Percentiles rank a stretch among this genome's conserved stretches.
Evolutionary conservation across 495 filamentous ascomycete genomes (phyloP).

Genomic region (Lasiosphaeris hirsuta): DNA sequence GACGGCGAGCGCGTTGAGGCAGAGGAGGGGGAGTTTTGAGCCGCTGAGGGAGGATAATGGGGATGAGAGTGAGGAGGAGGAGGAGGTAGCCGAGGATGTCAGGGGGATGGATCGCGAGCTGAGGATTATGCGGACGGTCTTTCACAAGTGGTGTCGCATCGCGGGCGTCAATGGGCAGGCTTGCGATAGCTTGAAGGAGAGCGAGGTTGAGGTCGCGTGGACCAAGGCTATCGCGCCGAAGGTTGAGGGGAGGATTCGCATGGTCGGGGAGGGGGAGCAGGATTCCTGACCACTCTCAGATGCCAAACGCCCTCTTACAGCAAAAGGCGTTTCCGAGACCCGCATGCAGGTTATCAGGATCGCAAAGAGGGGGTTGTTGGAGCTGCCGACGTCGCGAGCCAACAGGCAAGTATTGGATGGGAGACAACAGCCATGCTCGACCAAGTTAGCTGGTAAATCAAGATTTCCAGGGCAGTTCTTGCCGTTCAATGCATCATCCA

Average conservation of each 20-base stretch:
- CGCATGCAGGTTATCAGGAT: no score
- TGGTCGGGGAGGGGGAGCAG: conserved; percentile 16
- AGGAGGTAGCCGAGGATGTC: conserved; percentile 30
- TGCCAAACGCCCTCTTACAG: no score
- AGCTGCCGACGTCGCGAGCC: no score
- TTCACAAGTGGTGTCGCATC: conserved; percentile 70
- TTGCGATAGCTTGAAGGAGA: conserved; percentile 46
- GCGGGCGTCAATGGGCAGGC: conserved; percentile 54
- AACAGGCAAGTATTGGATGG: no score
- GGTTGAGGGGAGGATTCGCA: conserved; percentile 69
- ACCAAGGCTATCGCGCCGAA: conserved; percentile 72
- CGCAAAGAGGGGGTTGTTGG: no score
- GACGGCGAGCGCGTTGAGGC: conserved; percentile 44
- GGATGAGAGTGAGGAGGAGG: conserved; percentile 19
- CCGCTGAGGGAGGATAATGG: conserved; percentile 9
- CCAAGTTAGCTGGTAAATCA: no score
- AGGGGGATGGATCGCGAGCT: conserved; percentile 35
- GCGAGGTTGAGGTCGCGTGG: conserved; percentile 67
- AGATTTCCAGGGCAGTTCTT: no score
- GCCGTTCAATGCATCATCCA: no score
- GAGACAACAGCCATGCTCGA: no score
- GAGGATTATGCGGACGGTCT: conserved; percentile 56
- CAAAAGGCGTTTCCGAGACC: no score
- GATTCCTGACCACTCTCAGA: neutral
- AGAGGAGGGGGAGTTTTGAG: conserved; percentile 29